Base-by-base conservation (phyloP, 1,284 basidiomycete genomes). In the Exobasidium cylindrosporum region DNA sequence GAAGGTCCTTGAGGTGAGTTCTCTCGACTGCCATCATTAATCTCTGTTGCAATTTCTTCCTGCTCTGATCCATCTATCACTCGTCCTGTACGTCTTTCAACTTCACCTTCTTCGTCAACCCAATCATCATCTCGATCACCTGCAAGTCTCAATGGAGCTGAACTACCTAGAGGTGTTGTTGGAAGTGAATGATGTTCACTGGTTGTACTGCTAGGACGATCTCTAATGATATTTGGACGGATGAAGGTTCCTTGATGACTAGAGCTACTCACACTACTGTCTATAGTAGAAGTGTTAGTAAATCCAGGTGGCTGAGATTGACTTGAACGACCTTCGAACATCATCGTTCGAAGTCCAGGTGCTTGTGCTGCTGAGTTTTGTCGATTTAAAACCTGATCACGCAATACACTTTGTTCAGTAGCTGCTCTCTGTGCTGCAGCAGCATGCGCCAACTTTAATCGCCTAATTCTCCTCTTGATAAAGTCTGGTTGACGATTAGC, bases 351-450 rank as follows among this genome's bases (percentile, higher is more conserved):
- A 45, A 74, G 57, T 23, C 72, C 72, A 4, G 71, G 69, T 4
- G 66, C 71, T 35, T 40, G 44, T 11, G 59, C 30, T 14, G 26
- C 49, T 4, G 66, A 62, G n/a, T n/a, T n/a, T 54, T 63, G 62
- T 43, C 66, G 64, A 35, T 68, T 70, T 21, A 76, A 65, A 29
- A 76, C 72, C 46, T 74, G 73, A 43, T 74, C 69, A 4, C 73
- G 66, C 43, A 76, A 58, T 4, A 60, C 68, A 2, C 64, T 66
- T 61, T 77, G 74, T 60, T 75, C 67, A 21, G 67, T 66, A 14
- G 74, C 74, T 11, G 69, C 72, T 23, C 67, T 56, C 11, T 66
- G 58, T 14, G 74, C 74, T 1, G 74, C 74, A 1, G 70, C 72
- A 44, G 64, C 70, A 49, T 77, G 74, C 30, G 72, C 74, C 24